Base-by-base conservation (phyloP, 2,329 filamentous ascomycete genomes). In the Talaromyces sp. region DNA sequence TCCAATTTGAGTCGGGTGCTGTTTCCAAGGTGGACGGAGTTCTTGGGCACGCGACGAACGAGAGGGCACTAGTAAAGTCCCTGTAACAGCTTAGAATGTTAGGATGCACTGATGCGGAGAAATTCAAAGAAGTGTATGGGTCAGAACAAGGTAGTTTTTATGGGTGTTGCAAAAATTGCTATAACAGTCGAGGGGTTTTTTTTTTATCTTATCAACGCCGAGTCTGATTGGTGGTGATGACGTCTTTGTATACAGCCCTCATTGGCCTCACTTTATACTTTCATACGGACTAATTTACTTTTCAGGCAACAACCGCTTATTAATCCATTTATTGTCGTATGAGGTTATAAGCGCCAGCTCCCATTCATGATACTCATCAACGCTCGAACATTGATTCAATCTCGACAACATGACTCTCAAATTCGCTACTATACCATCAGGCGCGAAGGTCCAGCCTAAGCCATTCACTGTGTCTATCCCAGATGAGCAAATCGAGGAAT, bases 391-490 rank as follows among this genome's bases (percentile, higher is more conserved):
- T 54, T n/a, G 10, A 54, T 39, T 9, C 33, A 9, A 37, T 49
- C 39, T n/a, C 50, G 11, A 33, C 24, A 63, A 6, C 24, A 75
- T 75, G 73, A 60, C 71, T 60, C 56, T 69, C 3, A 64, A 70
- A 39, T 78, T 72, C 45, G 68, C 67, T 50, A 72, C 68, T 8
- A 61, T 80, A 4, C 81, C 81, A 14, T 62, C 75, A 31, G 70
- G 72, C 37, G 74, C 78, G 22, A 75, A 74, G 60, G 70, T 79
- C 11, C 63, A 75, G 14, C 74, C 77, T 6, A 75, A 74, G 19
- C 79, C 80, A 0, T 85, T 84, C 73, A 79, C 72, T 9, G 74
- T 80, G 22, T 68, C 75, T 14, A 74, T 84, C 7, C 72, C 80
- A 1, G 79, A 84, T 6, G 70, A 78, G 24, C 77, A 81, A 43